Base-by-base conservation (phyloP, 192 early-diverging fungal species). In the Linnemannia schmuckeri region DNA sequence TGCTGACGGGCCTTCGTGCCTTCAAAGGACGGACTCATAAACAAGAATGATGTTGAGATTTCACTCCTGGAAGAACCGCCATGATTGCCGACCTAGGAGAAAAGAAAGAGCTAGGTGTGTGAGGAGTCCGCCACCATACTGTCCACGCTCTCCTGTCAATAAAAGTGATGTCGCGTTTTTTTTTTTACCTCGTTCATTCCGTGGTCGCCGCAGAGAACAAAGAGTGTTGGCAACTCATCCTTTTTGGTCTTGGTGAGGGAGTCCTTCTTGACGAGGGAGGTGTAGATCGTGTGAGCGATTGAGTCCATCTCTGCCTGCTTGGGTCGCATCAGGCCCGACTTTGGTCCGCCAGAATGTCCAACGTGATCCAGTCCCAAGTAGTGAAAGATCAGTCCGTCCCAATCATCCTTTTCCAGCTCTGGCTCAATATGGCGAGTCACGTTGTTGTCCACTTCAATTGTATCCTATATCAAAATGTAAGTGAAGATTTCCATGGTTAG, bases 351-450 rank as follows among this genome's bases (percentile, higher is more conserved):
- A 37, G 93, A 88, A 74, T 97, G 96, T 0, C 96, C 96, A 79
- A 95, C 92, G 81, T 97, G 96, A 82, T 97, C 96, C 18, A 97
- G 83, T n/a, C 96, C 96, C 78, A 97, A 88, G 55, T 95, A 96
- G 70, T 97, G 95, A 74, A 96, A 89, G 44, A 97, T 93, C n/a
- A 93, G 79, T 24, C 92, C 93, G 66, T 94, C 94, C 95, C 95
- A 97, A 72, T 90, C 92, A 17, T 73, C 71, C 71, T 84, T 88
- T 80, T 83, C 80, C 35, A 95, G 76, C 76, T 94, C 93, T 33
- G 93, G 88, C 18, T 75, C 69, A 17, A 95, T 90, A 79, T 95
- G 91, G 13, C 95, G 88, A 24, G 94, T 95, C 1, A 96, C 95
- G 80, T 96, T 96, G 46, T 77, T 78, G 75, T 95, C 95, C 2